Evolutionary conservation across 1,284 basidiomycete species (phyloP).

Genomic region (Flammula alnicola): DNA sequence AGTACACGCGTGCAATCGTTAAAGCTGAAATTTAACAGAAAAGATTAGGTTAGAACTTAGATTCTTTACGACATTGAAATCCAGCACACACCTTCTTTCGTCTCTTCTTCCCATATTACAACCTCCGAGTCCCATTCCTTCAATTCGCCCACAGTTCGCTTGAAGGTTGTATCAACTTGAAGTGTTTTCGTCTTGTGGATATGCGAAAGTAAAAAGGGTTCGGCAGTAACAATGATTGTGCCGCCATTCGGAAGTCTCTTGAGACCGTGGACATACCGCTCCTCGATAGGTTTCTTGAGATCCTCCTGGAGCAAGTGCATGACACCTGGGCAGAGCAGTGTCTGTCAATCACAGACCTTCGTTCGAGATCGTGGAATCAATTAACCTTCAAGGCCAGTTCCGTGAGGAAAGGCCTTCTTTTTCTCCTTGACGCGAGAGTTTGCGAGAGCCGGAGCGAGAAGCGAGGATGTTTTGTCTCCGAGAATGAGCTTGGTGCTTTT

Average conservation of each 20-base stretch:
- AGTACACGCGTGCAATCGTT: too few species aligned
- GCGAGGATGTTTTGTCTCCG: not conserved
- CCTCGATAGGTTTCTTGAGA: conserved; percentile 3
- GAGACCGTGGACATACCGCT: conserved; percentile 11
- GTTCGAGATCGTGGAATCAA: too few species aligned
- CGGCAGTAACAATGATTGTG: conserved; percentile 6
- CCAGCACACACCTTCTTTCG: conserved; percentile 10
- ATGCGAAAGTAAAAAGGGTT: conserved; percentile 3
- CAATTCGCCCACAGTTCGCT: conserved; percentile 1
- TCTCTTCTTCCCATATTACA: conserved; percentile 3
- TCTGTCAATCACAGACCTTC: too few species aligned
- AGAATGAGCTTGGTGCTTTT: conserved; percentile 1
- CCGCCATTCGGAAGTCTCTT: not conserved
- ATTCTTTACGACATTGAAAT: too few species aligned
- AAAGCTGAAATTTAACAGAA: too few species aligned
- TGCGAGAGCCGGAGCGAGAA: conserved; percentile 1
- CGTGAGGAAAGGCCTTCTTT: conserved; percentile 3
- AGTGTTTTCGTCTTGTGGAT: conserved; percentile 7
- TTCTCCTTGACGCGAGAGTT: conserved; percentile 9
- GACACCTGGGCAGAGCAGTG: conserved; percentile 3
- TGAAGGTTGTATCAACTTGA: conserved; percentile 15
- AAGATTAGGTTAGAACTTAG: too few species aligned
- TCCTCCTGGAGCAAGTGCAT: conserved; percentile 6
- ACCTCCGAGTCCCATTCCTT: conserved; percentile 19
- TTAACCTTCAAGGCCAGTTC: conserved; percentile 5